Base-by-base conservation (phyloP, 2,329 filamentous ascomycete genomes). In the Didymella arachidicola region DNA sequence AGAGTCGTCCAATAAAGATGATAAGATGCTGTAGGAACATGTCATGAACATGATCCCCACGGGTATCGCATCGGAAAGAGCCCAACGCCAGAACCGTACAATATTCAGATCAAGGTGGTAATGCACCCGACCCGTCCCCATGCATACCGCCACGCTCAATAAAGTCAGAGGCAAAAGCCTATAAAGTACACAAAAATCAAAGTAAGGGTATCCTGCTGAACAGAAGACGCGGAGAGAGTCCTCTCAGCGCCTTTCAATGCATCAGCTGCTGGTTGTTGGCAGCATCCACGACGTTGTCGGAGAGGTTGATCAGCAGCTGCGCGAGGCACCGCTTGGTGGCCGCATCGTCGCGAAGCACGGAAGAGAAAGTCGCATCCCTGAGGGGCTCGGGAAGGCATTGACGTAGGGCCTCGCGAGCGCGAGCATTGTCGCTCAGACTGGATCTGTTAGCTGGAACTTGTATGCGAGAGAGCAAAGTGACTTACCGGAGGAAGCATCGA, bases 341-440 rank as follows among this genome's bases (percentile, higher is more conserved):
- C 14, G 95, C 95, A 74, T 99, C 95, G 72, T 99, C 95, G 58
- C 95, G 91, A 32, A 99, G 88, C 43, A 99, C 95, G 0, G 93
- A 94, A 8, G 93, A 96, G 77, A 99, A 99, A 1, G 95, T 99
- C 7, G 94, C 93, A 76, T 99, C 95, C 46, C 95, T 90, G n/a
- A 99, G 88, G n/a, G 95, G 95, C 73, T 99, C 95, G 0, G 95
- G 95, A 12, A 99, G 89, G 73, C 95, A 99, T 79, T 99, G 95
- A 41, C 95, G 88, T 22, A 99, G 86, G 44, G 95, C 95, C 78
- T 99, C 95, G 30, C 95, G 90, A 56, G 95, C 95, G 60, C 95
- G 90, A 60, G 94, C 94, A 72, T 99, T 99, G 76, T 99, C 95
- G 71, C 93, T 97, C 45, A 99, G 83, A 60, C 93, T 97, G n/a